Conservation (phyloP, 2,329 filamentous ascomycete species). For the Albifimbria verrucaria region DNA sequence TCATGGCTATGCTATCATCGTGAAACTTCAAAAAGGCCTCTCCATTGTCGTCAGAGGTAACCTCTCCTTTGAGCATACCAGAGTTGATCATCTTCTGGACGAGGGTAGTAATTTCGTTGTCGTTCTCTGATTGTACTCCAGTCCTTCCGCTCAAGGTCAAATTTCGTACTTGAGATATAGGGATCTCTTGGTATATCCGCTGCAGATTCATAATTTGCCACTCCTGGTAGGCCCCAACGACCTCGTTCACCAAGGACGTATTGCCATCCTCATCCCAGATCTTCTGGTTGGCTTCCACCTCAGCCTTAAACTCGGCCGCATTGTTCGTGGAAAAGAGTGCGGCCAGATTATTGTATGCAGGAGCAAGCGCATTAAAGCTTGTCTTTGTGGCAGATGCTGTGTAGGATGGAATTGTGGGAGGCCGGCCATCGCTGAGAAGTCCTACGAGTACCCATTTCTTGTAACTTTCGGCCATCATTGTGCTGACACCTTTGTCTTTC, state of each 20-base stretch:
- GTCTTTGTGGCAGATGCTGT: constrained; percentile 52
- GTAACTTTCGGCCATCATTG: constrained; percentile 83
- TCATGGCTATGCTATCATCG: constrained; percentile 35
- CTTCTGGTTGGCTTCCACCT: constrained; percentile 54
- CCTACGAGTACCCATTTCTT: constrained; percentile 85
- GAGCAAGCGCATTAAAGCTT: constrained; percentile 55
- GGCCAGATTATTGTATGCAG: constrained; percentile 69
- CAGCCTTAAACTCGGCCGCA: constrained; percentile 57
- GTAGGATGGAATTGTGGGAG: constrained; percentile 51
- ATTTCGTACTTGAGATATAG: constrained; percentile 48
- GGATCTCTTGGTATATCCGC: constrained; percentile 63
- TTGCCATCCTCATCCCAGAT: constrained; percentile 74
- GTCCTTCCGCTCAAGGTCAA: constrained; percentile 54
- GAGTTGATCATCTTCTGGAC: constrained; percentile 53
- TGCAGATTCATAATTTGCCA: constrained; percentile 73
- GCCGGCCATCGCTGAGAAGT: constrained; percentile 66
- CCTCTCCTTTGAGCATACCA: constrained; percentile 48
- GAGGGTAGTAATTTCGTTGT: constrained; percentile 42
- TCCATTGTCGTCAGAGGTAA: constrained; percentile 43
- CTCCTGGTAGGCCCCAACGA: constrained; percentile 67
- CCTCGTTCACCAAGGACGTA: constrained; percentile 64
- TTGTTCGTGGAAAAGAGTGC: constrained; percentile 59
- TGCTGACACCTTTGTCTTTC: constrained; percentile 60
- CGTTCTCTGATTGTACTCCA: constrained; percentile 36
- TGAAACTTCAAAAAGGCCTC: constrained; percentile 50